Conservation (phyloP, 2,329 filamentous ascomycete genomes). For the Cladosporium austrohemisphaericum region DNA sequence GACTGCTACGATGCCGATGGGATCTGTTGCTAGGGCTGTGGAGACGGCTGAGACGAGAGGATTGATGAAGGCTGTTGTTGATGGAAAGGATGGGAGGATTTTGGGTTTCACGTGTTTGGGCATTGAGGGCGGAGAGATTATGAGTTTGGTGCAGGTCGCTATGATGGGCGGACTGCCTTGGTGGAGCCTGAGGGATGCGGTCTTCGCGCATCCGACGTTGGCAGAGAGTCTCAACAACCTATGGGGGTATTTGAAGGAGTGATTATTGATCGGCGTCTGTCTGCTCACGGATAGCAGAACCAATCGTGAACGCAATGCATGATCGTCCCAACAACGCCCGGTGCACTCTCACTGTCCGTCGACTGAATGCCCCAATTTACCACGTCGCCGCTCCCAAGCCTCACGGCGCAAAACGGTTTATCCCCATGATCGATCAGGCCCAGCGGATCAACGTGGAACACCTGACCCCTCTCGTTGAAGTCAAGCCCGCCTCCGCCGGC, state of each 20-base stretch:
- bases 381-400: neutral
- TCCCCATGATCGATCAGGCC: neutral
- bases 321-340: neutral
- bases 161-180: slow-evolving; percentile 49
- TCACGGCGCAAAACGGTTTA: neutral
- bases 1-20: slow-evolving; percentile 51
- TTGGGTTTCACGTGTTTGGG: slow-evolving; percentile 52
- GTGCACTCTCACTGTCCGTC: neutral
- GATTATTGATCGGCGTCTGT: too few species aligned
- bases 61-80: slow-evolving; percentile 52
- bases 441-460: neutral
- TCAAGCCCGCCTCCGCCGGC: neutral
- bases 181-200: slow-evolving; percentile 44
- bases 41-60: slow-evolving; percentile 52
- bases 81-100: slow-evolving; percentile 47
- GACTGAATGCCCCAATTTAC: neutral
- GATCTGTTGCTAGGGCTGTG: slow-evolving; percentile 48
- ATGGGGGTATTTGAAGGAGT: slow-evolving; percentile 44
- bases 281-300: too few species aligned
- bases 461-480: neutral
- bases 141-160: slow-evolving; percentile 52
- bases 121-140: slow-evolving; percentile 52
- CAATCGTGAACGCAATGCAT: neutral
- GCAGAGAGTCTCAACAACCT: slow-evolving; percentile 52
- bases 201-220: slow-evolving; percentile 51